These are phyloP conservation scores for Neophaeococcomyces aloes DNA, from an alignment of 2,329 filamentous ascomycete species.

Conservation along the genomic window DNA sequence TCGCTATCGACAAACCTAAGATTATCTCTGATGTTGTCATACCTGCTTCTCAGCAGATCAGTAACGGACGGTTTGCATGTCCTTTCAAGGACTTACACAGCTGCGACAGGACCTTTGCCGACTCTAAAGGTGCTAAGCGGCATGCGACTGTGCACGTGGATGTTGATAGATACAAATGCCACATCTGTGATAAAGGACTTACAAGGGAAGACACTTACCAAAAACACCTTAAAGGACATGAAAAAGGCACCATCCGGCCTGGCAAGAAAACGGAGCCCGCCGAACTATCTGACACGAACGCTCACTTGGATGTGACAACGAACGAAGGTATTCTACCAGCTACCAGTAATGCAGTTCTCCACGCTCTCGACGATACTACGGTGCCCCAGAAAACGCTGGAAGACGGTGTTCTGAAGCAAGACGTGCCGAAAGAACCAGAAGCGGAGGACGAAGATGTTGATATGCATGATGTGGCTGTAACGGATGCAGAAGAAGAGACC, in stretches of 20 bases:
- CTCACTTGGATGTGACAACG: no score
- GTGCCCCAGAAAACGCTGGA: no score
- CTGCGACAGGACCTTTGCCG: slow-evolving; percentile 14
- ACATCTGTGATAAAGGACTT: slow-evolving; percentile 13
- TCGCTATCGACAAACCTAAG: not conserved
- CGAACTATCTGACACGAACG: not conserved
- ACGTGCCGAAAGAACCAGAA: not conserved
- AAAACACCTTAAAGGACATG: slow-evolving; percentile 13
- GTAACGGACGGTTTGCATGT: slow-evolving; percentile 12
- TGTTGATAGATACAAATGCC: slow-evolving; percentile 10
- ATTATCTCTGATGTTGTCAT: not conserved
- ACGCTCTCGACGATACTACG: not conserved
- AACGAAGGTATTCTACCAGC: no score
- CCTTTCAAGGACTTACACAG: slow-evolving; percentile 10
- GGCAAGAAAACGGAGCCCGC: not conserved
- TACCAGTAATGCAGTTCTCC: no score
- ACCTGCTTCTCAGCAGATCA: not conserved
- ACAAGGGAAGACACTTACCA: slow-evolving; percentile 10
- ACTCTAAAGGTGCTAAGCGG: slow-evolving; percentile 11
- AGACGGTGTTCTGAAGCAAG: not conserved
- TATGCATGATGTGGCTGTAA: not conserved
- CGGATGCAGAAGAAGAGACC: slow-evolving; percentile 2
- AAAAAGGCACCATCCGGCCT: not conserved
- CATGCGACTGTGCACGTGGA: slow-evolving; percentile 13
- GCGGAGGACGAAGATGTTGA: not conserved